Evolutionary conservation across 768 basidiomycete species (phyloP).

Genomic region (Holtermannia corniformis): DNA sequence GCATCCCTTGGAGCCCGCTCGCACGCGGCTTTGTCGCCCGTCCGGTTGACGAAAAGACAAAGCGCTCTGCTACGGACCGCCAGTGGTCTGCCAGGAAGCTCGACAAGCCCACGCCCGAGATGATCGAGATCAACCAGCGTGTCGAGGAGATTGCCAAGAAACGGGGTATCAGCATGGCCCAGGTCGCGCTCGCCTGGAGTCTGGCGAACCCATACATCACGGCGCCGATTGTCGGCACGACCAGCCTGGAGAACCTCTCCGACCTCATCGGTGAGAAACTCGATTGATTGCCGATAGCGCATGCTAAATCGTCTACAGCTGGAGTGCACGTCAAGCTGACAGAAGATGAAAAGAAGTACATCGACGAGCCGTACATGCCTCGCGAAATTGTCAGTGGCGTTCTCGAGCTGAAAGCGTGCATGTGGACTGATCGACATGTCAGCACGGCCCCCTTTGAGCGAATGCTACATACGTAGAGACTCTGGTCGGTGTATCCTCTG

Average conservation of each 20-base stretch:
- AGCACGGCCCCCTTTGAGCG: too few species aligned
- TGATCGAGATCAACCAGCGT: conserved; percentile 33
- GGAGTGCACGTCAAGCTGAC: conserved; percentile 49
- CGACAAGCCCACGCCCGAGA: neutral
- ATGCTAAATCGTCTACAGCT: conserved; percentile 20
- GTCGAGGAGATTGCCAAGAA: conserved; percentile 53
- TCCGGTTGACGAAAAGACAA: conserved; percentile 43
- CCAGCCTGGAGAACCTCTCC: conserved; percentile 48
- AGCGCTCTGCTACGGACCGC: conserved; percentile 41
- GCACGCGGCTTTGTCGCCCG: conserved; percentile 46
- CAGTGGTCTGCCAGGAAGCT: neutral
- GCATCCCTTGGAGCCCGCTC: conserved; percentile 53
- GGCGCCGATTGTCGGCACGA: conserved; percentile 55
- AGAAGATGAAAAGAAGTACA: conserved; percentile 51
- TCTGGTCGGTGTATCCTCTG: too few species aligned
- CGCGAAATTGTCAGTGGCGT: conserved; percentile 43
- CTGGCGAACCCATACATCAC: conserved; percentile 48
- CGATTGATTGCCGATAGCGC: neutral
- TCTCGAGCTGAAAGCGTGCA: too few species aligned
- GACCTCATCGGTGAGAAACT: conserved; percentile 50
- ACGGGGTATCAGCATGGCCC: conserved; percentile 50
- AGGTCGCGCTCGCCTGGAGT: conserved; percentile 50
- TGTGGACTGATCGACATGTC: too few species aligned
- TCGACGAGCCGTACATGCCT: conserved; percentile 52
- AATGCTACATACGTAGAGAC: too few species aligned